phyloP scores from a whole-genome alignment of 495 filamentous ascomycete genomes.

The Tuber indicum region DNA sequence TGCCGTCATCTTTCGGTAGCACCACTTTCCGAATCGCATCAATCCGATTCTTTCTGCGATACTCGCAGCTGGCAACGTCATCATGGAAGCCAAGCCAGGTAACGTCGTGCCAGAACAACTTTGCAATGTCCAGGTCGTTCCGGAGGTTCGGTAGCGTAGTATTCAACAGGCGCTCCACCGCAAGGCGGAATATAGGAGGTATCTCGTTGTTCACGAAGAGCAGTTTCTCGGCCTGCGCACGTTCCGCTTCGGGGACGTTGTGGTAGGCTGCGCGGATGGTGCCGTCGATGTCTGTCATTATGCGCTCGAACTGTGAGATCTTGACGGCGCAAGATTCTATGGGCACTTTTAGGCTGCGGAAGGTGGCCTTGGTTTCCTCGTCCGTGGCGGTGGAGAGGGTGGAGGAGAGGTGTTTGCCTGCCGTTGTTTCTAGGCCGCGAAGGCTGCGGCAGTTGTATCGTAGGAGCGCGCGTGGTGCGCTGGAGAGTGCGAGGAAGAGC shows the following conservation, averaged over 20 bases:
- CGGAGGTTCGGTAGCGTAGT: slow-evolving; percentile 31
- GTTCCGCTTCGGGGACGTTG: slow-evolving; percentile 37
- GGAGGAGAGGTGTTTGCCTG: slow-evolving; percentile 27
- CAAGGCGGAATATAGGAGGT: slow-evolving; percentile 32
- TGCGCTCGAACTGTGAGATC: slow-evolving; percentile 41
- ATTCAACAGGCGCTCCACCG: slow-evolving; percentile 36
- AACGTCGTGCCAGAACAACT: slow-evolving; percentile 43
- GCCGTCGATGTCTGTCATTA: slow-evolving; percentile 42
- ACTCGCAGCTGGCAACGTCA: slow-evolving; percentile 34
- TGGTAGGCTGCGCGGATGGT: slow-evolving; percentile 41
- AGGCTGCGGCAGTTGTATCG: slow-evolving; percentile 41
- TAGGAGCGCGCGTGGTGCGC: slow-evolving; percentile 40
- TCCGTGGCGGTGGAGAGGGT: slow-evolving; percentile 23
- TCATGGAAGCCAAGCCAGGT: slow-evolving; percentile 43
- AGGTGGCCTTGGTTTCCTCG: slow-evolving; percentile 35
- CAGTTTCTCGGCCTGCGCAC: slow-evolving; percentile 37
- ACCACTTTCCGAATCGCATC: slow-evolving; percentile 43
- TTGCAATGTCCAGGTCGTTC: slow-evolving; percentile 42
- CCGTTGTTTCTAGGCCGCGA: slow-evolving; percentile 34
- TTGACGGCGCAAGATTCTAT: slow-evolving; percentile 41
- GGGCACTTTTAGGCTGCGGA: slow-evolving; percentile 38
- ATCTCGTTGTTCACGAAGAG: slow-evolving; percentile 43
- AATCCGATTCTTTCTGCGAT: slow-evolving; percentile 30
- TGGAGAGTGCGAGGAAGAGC: slow-evolving; percentile 40
- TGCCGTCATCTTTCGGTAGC: slow-evolving; percentile 25